A percentile compares a stretch with the other conserved stretches of the same genome.
These are phyloP conservation scores for Iris pallida DNA, from an alignment of 116 monocot species.

Conservation along the genomic window DNA sequence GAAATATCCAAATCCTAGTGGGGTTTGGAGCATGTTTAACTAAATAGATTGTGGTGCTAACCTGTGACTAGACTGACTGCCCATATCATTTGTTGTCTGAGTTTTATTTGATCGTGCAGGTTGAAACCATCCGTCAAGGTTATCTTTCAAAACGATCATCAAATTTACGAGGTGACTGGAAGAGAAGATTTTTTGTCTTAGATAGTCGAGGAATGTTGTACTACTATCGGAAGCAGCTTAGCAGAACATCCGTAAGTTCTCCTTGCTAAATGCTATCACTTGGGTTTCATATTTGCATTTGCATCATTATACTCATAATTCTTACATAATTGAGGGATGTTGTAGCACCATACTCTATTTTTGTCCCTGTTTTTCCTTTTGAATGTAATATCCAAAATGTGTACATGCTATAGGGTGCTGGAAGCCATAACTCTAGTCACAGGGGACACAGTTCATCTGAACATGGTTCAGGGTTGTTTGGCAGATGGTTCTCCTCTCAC, in stretches of 20 bases:
- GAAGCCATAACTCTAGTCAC: constrained; percentile 38
- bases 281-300: background rate
- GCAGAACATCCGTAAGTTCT: constrained; percentile 80
- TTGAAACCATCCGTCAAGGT: constrained; percentile 97
- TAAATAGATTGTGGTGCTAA: no score
- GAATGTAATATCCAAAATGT: constrained; percentile 1
- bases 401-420: constrained; percentile 45
- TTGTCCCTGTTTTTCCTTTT: background rate
- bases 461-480: constrained; percentile 79
- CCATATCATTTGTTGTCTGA: no score
- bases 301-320: background rate
- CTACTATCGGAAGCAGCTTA: constrained; percentile 90
- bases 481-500: constrained; percentile 96
- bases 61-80: no score
- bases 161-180: constrained; percentile 98
- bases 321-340: background rate
- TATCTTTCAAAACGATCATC: constrained; percentile 98
- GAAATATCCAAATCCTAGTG: no score
- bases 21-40: no score
- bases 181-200: constrained; percentile 98
- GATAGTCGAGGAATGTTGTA: constrained; percentile 99
- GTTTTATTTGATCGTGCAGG: constrained; percentile 35
- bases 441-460: constrained; percentile 65
- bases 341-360: background rate
- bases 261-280: background rate